A percentile compares a stretch with the other conserved stretches of the same genome.
Conservation (phyloP, 306 rosid species). For the Casuarina equisetifolia region DNA sequence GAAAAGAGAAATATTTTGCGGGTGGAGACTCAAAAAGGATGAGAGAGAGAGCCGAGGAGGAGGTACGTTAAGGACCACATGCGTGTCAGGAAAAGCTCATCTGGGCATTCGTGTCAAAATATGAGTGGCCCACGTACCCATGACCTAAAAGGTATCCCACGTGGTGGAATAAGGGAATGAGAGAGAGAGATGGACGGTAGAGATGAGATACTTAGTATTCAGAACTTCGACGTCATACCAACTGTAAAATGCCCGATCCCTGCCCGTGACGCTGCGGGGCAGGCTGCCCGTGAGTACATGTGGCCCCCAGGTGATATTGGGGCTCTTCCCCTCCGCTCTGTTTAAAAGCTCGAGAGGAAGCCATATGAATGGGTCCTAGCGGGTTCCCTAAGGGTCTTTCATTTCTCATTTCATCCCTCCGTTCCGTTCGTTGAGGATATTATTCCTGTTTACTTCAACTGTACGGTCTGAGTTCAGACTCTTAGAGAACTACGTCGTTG, state of each 20-base stretch:
- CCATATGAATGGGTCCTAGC: constrained; percentile 29
- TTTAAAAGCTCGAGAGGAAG: constrained; percentile 39
- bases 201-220: constrained; percentile 29
- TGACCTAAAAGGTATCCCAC: constrained; percentile 24
- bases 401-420: background rate
- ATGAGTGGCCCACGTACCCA: constrained; percentile 50
- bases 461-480: background rate
- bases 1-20: constrained; percentile 8
- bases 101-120: constrained; percentile 37
- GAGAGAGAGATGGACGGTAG: constrained; percentile 20
- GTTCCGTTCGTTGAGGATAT: background rate
- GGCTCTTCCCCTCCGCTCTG: constrained; percentile 3
- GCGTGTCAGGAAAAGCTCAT: constrained; percentile 60
- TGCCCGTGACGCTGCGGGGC: constrained; percentile 88
- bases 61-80: constrained; percentile 47
- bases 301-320: constrained; percentile 59
- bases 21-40: background rate
- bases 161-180: constrained; percentile 28
- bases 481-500: background rate
- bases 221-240: constrained; percentile 71
- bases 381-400: background rate
- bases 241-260: constrained; percentile 55
- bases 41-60: constrained; percentile 12
- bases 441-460: background rate
- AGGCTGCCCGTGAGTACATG: constrained; percentile 56